Base-by-base conservation (phyloP, 495 filamentous ascomycete genomes). In the Evansstolkia leycettana region DNA sequence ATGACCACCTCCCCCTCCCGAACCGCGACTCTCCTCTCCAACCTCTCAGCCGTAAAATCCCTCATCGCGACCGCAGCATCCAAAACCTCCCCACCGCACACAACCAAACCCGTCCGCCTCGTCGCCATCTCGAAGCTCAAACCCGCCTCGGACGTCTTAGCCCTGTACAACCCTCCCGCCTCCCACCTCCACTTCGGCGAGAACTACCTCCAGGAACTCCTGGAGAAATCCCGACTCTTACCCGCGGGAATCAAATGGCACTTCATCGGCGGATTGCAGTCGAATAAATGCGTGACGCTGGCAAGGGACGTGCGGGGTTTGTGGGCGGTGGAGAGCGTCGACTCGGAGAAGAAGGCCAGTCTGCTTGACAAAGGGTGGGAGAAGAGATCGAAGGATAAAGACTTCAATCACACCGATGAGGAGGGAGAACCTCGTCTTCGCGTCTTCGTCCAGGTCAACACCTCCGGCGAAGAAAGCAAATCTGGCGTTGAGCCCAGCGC, bases 111-210 rank as follows among this genome's bases (percentile, higher is more conserved):
- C 8, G 38, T 92, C 36, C 80, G 90, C 13, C 67, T 96, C 16
- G 82, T 98, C 16, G 87, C 87, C 20, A 88, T 98, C 34, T 94
- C 86, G 12, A 98, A 98, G 55, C 69, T 90, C 45, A 94, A 95
- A 56, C 86, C 90, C 8, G 82, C 77, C 34, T 75, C 80, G 36
- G 92, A 96, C 60, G 77, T 95, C 49, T 67, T 93, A 28, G 76
- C 84, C 33, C 70, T 98, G 2, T 80, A 92, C 63, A 62, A 74
- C 32, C 46, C 69, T 1, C 65, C 69, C 0, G 55, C 64, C 13
- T 31, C 48, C 0, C 88, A 94, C 28, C 45, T 65, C 33, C 86
- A 96, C 59, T 95, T 95, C 57, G 90, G 90, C 42, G 90, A 98
- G 60, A 98, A 98, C 64, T 98, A 98, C 66, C 70, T 82, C 10